These are phyloP conservation scores for Trichoderma hamatum DNA, from an alignment of 2,329 filamentous ascomycete genomes.

Conservation along the genomic window DNA sequence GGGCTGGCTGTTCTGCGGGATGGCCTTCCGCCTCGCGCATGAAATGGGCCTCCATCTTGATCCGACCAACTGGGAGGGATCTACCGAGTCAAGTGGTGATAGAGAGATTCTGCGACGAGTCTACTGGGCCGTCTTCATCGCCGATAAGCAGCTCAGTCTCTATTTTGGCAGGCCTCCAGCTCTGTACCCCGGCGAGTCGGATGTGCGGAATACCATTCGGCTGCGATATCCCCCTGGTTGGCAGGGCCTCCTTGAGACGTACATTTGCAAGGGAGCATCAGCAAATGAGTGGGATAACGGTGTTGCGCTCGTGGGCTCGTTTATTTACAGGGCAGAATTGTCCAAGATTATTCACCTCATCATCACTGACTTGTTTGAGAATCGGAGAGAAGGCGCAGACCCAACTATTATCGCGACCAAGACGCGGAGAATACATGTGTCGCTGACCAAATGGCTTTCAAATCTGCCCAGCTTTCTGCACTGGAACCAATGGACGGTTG, in stretches of 20 bases:
- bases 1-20: constrained; percentile 56
- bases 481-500: constrained; percentile 56
- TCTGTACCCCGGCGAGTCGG: constrained; percentile 52
- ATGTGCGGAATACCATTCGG: constrained; percentile 52
- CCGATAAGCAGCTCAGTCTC: constrained; percentile 54
- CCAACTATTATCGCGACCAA: constrained; percentile 46
- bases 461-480: constrained; percentile 51
- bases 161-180: constrained; percentile 56
- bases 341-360: constrained; percentile 54
- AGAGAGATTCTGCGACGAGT: constrained; percentile 53
- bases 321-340: constrained; percentile 52
- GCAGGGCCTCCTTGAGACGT: constrained; percentile 51
- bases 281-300: constrained; percentile 53
- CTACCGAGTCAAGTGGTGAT: constrained; percentile 44
- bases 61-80: constrained; percentile 52
- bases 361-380: constrained; percentile 56
- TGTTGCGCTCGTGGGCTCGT: constrained; percentile 47
- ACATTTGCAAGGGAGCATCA: constrained; percentile 49
- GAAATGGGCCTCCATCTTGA: constrained; percentile 58
- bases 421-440: constrained; percentile 50
- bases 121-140: constrained; percentile 55
- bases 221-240: constrained; percentile 54
- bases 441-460: constrained; percentile 51
- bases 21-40: constrained; percentile 55
- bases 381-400: constrained; percentile 47